Evolutionary conservation across 2,329 filamentous ascomycete genomes (phyloP).

Genomic region (Pezicula radicicola): DNA sequence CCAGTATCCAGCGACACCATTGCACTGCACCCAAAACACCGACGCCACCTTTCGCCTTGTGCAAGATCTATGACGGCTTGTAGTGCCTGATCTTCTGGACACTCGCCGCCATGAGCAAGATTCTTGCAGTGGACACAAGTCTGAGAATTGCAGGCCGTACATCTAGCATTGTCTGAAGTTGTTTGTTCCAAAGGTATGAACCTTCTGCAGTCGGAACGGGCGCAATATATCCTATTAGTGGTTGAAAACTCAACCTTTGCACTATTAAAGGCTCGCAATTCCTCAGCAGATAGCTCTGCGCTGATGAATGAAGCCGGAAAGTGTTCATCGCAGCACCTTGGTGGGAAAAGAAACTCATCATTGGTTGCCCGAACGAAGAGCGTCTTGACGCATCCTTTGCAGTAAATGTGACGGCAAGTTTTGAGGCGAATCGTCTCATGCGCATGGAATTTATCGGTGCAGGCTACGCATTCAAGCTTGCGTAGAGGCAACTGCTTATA

Average conservation of each 20-base stretch:
- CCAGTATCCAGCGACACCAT: constrained; percentile 13
- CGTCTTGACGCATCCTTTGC: constrained; percentile 20
- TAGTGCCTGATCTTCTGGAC: constrained; percentile 11
- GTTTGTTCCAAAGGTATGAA: constrained; percentile 12
- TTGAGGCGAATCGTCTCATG: constrained; percentile 16
- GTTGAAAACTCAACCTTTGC: constrained; percentile 17
- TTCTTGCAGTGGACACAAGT: constrained; percentile 17
- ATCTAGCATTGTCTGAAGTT: constrained; percentile 10
- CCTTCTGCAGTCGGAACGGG: constrained; percentile 11
- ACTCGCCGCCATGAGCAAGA: constrained; percentile 12
- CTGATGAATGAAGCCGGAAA: constrained; percentile 18
- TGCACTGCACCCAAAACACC: constrained; percentile 13
- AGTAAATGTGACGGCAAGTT: constrained; percentile 19
- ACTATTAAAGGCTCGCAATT: constrained; percentile 12
- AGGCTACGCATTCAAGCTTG: constrained; percentile 20
- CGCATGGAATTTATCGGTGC: constrained; percentile 15
- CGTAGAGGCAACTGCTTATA: constrained; percentile 19
- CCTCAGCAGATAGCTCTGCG: constrained; percentile 15
- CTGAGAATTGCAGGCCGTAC: constrained; percentile 8
- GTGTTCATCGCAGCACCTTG: constrained; percentile 16
- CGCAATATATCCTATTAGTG: constrained; percentile 20
- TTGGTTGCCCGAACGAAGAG: constrained; percentile 18
- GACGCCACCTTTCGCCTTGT: constrained; percentile 13
- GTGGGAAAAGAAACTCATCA: constrained; percentile 19
- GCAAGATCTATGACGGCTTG: constrained; percentile 11